A percentile compares a stretch with the other conserved stretches of the same genome.
Evolutionary conservation across 805 yeast species (phyloP).

Genomic region (Jamesozyma jinghongensis): DNA sequence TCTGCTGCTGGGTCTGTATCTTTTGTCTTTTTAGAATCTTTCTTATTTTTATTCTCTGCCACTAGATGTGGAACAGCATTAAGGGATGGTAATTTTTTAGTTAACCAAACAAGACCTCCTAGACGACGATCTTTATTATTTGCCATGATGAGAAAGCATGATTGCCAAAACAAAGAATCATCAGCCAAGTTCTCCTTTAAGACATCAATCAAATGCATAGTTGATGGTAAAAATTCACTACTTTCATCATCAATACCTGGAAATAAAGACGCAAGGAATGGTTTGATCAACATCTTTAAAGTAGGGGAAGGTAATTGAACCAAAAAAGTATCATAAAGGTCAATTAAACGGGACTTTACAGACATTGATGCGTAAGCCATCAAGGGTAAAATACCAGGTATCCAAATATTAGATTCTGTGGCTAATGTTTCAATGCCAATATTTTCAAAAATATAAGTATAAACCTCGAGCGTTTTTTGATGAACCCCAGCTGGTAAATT

Average conservation of each 20-base stretch:
- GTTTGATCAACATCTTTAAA: slow-evolving; percentile 51
- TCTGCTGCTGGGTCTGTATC: slow-evolving; percentile 2
- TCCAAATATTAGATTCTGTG: slow-evolving; percentile 60
- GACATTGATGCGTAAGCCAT: slow-evolving; percentile 83
- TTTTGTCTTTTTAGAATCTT: background rate
- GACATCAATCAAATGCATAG: slow-evolving; percentile 49
- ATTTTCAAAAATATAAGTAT: slow-evolving; percentile 56
- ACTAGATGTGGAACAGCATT: slow-evolving; percentile 30
- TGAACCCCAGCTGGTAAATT: slow-evolving; percentile 93
- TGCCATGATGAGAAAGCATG: slow-evolving; percentile 63
- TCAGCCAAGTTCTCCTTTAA: slow-evolving; percentile 50
- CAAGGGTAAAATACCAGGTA: slow-evolving; percentile 86
- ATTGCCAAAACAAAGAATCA: slow-evolving; percentile 80
- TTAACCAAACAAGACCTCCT: slow-evolving; percentile 74
- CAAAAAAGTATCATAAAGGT: slow-evolving; percentile 48
- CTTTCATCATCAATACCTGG: slow-evolving; percentile 93
- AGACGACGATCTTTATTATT: slow-evolving; percentile 70
- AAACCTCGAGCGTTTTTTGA: slow-evolving; percentile 73
- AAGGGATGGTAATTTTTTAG: slow-evolving; percentile 53
- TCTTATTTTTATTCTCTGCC: slow-evolving; percentile 9
- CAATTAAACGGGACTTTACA: slow-evolving; percentile 70
- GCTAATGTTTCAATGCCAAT: slow-evolving; percentile 50
- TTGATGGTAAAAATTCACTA: slow-evolving; percentile 64
- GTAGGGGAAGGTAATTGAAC: slow-evolving; percentile 41
- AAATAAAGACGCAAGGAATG: slow-evolving; percentile 62